A percentile compares a stretch with the other conserved stretches of the same genome.
Evolutionary conservation across 352 stramenopile species (phyloP).

Genomic region (Stramenopiles sp.): DNA sequence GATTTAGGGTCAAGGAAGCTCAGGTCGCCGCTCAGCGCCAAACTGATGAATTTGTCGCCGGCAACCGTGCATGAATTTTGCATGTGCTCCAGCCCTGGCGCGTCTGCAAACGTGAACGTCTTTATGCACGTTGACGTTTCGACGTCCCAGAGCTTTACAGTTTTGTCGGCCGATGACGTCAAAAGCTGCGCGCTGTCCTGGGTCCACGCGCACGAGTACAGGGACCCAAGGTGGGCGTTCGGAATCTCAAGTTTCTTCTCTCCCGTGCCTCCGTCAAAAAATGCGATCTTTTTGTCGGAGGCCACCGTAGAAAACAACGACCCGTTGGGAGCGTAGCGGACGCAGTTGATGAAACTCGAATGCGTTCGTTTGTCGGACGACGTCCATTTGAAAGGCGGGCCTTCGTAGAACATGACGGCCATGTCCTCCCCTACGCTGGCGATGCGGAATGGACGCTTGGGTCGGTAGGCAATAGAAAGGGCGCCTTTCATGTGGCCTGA

Average conservation of each 20-base stretch:
- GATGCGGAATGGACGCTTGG: constrained; percentile 73
- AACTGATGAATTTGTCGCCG: constrained; percentile 48
- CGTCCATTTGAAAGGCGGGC: constrained; percentile 86
- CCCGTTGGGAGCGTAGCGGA: constrained; percentile 75
- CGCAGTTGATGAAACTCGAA: constrained; percentile 81
- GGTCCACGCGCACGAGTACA: constrained; percentile 83
- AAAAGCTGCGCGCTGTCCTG: constrained; percentile 63
- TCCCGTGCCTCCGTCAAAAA: constrained; percentile 79
- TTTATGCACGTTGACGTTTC: constrained; percentile 38
- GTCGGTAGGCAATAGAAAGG: constrained; percentile 71
- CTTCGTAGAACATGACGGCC: constrained; percentile 75
- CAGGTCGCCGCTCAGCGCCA: constrained; percentile 23
- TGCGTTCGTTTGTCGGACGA: constrained; percentile 72
- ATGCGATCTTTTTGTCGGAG: constrained; percentile 76
- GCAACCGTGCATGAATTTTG: constrained; percentile 44
- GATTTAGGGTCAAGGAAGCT: no score
- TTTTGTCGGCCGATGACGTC: constrained; percentile 87
- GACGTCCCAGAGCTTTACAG: constrained; percentile 71
- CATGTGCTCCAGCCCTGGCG: constrained; percentile 53
- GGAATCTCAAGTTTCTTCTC: constrained; percentile 44
- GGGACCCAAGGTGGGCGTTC: constrained; percentile 57
- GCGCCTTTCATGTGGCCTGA: constrained; percentile 77
- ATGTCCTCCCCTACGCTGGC: constrained; percentile 84
- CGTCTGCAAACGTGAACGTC: constrained; percentile 49
- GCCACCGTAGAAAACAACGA: constrained; percentile 65